Evolutionary conservation across 208 protist genomes (phyloP).

Genomic region (Leishmania guyanensis): DNA sequence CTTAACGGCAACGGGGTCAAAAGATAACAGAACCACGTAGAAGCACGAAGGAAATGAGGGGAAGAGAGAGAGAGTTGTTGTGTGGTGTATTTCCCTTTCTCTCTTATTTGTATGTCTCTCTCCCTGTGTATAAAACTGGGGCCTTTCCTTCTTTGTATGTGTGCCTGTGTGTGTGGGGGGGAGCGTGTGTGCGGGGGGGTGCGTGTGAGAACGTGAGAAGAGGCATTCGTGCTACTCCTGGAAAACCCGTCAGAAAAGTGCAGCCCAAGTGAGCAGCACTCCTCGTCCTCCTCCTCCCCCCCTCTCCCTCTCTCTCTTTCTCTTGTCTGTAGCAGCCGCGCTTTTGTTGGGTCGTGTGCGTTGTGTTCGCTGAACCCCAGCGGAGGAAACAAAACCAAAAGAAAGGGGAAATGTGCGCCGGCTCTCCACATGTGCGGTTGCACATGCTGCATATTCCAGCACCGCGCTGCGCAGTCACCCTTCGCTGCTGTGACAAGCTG

Average conservation of each 20-base stretch:
- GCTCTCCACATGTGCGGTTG: conserved; percentile 51
- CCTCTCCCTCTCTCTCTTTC: background rate
- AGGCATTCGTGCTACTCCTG: no score
- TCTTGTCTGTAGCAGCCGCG: background rate
- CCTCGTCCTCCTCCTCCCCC: no score
- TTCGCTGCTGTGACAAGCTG: background rate
- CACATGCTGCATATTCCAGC: conserved; percentile 52
- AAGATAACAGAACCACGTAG: background rate
- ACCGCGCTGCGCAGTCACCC: conserved; percentile 14
- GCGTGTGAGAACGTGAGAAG: no score
- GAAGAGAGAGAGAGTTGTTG: background rate
- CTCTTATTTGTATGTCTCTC: background rate
- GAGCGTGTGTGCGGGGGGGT: no score
- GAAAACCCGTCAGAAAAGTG: no score
- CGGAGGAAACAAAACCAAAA: background rate
- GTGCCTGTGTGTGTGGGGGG: no score
- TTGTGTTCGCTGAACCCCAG: background rate
- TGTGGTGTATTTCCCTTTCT: background rate
- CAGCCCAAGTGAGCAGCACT: background rate
- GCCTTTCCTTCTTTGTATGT: no score
- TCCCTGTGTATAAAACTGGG: background rate
- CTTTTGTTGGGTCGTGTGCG: no score
- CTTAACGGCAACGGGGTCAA: background rate
- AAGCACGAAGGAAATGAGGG: background rate
- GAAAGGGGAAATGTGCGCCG: conserved; percentile 26